Conservation (phyloP, 2,329 filamentous ascomycete species). For the Sporothrix variecibatus region DNA sequence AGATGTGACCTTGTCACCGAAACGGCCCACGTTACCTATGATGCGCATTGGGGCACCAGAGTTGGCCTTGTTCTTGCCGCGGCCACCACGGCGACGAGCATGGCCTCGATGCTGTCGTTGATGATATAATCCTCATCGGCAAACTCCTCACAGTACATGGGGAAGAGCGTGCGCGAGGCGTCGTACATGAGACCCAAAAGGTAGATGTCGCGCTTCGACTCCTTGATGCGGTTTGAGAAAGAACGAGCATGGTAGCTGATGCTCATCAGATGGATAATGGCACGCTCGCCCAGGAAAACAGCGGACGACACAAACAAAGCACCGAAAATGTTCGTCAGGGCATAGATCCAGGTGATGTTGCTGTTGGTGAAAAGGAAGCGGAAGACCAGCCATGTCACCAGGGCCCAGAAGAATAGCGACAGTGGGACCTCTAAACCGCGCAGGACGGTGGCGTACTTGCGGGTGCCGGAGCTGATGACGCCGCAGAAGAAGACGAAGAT, state of each 20-base stretch:
- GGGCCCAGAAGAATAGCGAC: slow-evolving; percentile 68
- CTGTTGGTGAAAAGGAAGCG: slow-evolving; percentile 52
- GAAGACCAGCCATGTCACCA: slow-evolving; percentile 64
- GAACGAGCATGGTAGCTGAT: slow-evolving; percentile 85
- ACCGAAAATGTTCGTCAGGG: slow-evolving; percentile 65
- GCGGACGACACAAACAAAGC: slow-evolving; percentile 68
- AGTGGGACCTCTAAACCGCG: slow-evolving; percentile 65
- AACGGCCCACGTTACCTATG: slow-evolving; percentile 71
- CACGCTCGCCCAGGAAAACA: slow-evolving; percentile 74
- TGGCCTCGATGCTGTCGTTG: slow-evolving; percentile 75
- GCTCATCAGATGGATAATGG: slow-evolving; percentile 78
- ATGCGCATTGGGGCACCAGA: slow-evolving; percentile 76
- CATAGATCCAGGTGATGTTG: slow-evolving; percentile 55
- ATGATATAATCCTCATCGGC: slow-evolving; percentile 90
- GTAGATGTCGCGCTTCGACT: slow-evolving; percentile 83
- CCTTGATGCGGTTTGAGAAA: slow-evolving; percentile 79
- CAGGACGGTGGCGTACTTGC: slow-evolving; percentile 69
- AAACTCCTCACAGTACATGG: slow-evolving; percentile 89
- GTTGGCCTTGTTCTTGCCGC: slow-evolving; percentile 39
- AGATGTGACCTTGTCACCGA: slow-evolving; percentile 92
- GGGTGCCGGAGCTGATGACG: slow-evolving; percentile 67
- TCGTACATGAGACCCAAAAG: slow-evolving; percentile 86
- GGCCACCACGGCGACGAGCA: slow-evolving; percentile 46
- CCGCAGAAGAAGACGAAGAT: slow-evolving; percentile 70
- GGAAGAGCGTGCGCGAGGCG: slow-evolving; percentile 83